Percentiles rank a stretch among this genome's conserved stretches.
Conservation (phyloP, 1,139 yeast species). For the Arxiozyma telluris region DNA sequence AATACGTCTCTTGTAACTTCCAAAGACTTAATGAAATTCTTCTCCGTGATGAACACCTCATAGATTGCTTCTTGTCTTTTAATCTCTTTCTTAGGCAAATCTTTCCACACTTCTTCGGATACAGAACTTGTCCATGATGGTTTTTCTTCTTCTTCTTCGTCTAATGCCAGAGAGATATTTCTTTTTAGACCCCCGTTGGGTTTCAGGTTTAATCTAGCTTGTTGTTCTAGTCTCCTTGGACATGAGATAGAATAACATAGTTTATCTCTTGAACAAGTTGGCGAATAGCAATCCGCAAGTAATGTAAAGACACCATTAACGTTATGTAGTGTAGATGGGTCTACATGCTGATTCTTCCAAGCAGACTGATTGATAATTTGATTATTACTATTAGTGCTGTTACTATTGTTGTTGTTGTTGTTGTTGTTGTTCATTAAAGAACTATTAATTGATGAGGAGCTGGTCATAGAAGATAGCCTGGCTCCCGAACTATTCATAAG, state of each 20-base stretch:
- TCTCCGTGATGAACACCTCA: constrained; percentile 87
- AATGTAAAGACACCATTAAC: constrained; percentile 91
- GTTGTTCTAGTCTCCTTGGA: constrained; percentile 92
- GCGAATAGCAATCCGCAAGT: constrained; percentile 89
- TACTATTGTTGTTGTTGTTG: background rate
- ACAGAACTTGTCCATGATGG: constrained; percentile 94
- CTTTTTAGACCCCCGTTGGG: constrained; percentile 81
- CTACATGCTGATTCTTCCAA: constrained; percentile 5
- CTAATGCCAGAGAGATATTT: constrained; percentile 70
- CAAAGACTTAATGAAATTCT: constrained; percentile 89
- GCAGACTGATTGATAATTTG: background rate
- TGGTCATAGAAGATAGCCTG: constrained; percentile 1
- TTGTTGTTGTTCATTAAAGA: background rate
- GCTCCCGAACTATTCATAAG: background rate
- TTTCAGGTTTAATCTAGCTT: constrained; percentile 80
- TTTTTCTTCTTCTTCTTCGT: constrained; percentile 71
- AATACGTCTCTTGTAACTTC: constrained; percentile 91
- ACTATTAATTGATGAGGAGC: constrained; percentile 1
- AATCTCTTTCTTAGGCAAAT: constrained; percentile 74
- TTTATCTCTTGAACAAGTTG: constrained; percentile 84
- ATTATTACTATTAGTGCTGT: background rate
- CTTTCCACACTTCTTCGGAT: constrained; percentile 67
- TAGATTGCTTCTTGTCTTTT: constrained; percentile 93
- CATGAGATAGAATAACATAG: constrained; percentile 96
- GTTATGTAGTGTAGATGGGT: constrained; percentile 23